Base-by-base conservation (phyloP, 1,139 yeast genomes). In the Candida dubliniensis region DNA sequence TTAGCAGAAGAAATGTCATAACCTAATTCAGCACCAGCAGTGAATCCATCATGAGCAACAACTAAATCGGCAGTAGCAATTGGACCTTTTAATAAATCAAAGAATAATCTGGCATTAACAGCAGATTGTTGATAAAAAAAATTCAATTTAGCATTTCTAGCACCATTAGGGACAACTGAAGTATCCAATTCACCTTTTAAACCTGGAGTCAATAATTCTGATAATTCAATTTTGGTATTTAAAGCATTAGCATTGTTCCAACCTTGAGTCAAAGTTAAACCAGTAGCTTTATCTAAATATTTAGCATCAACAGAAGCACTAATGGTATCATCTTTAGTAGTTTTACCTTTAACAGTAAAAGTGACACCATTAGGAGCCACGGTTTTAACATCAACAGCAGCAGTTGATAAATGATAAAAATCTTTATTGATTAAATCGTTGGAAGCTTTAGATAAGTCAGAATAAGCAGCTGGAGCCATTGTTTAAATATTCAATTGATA, bases 21-120 rank as follows among this genome's bases (percentile, higher is more conserved):
- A 63, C 96, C 95, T 64, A 93, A 82, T 76, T 93, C 96, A 57
- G 95, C 96, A 74, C 99, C 99, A 59, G 93, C 95, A 58, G 95
- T 83, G 81, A 90, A 86, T 58, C 97, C 97, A 62, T 90, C 96
- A 74, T 88, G 96, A 66, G 96, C 96, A 61, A 91, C 82, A 55
- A 96, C 84, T 67, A 89, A 81, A 71, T 93, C 97, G 71, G 97
- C 97, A 59, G 89, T 84, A 69, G 96, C 91, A 57, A 87, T 78
- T 61, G 98, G 96, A 59, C 96, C 96, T 80, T 91, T 91, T 69
- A 91, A 80, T 66, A 93, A 78, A 74, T 95, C 97, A 61, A 95
- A 89, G 77, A 88, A 88, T 58, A 91, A 95, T 74, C 96, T 86
- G 60, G 96, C 96, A 67, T 88, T 87, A 71, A 93, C 86, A 49